Base-by-base conservation (phyloP, 495 filamentous ascomycete species). In the Neurospora sp. region DNA sequence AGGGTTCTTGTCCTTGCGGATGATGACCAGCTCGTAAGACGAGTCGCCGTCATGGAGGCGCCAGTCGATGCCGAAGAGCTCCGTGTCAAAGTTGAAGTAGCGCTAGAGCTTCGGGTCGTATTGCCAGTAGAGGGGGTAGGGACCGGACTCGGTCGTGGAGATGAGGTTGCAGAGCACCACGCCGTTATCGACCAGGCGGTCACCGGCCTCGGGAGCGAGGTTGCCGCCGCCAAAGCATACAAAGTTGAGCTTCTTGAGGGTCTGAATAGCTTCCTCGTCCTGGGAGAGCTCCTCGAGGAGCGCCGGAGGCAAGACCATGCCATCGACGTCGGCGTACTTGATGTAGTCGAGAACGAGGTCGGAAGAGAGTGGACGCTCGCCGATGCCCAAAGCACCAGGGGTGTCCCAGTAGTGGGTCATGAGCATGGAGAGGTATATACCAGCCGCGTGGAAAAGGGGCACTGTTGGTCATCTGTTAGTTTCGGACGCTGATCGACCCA, bases 11-110 rank as follows among this genome's bases (percentile, higher is more conserved):
- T 78, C 78, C 39, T 82, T 81, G 7, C 84, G 82, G 16, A 85
- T 81, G 37, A 88, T 77, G 20, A 89, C 84, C 40, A 87, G 78
- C 70, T 86, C 86, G 65, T 81, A 90, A 1, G 85, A 75, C 1
- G 81, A 82, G 0, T 87, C 84, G 3, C 81, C 83, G 7, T 70
- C 82, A 37, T 80, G 76, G 45, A 80, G 78, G 8, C 84, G 80
- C 79, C 85, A 83, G 10, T 86, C 83, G 61, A 75, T 79, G 12
- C 82, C 82, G 3, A 84, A 77, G 1, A 75, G 75, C 53, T 82
- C 78, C 0, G 84, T 81, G 74, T 87, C 80, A 76, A 85, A 83
- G 75, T 87, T 80, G 59, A 90, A 76, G 69, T 82, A 88, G 69
- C 82, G 74, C 88, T 88, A 90, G 38, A 89, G 80, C 39, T 83